phyloP scores from a whole-genome alignment of 805 yeast species.

The Saccharomycopsis amapae region DNA sequence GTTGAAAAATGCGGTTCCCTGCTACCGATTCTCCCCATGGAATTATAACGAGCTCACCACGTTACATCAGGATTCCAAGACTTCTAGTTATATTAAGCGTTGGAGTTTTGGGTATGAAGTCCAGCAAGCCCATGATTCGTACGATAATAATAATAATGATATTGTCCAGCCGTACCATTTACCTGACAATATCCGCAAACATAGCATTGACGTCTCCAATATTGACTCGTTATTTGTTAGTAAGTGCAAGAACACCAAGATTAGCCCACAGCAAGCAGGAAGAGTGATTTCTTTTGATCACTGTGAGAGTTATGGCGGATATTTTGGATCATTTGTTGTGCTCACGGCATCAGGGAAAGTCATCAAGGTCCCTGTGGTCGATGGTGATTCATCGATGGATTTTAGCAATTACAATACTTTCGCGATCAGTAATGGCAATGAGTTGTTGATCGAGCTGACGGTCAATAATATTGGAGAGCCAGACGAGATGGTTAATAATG shows the following conservation, averaged over 20 bases:
- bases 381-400: constrained; percentile 7
- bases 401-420: constrained; percentile 15
- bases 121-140: constrained; percentile 3
- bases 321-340: constrained; percentile 13
- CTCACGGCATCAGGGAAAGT: constrained; percentile 15
- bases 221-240: constrained; percentile 57
- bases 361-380: constrained; percentile 7
- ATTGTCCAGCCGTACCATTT: too few species aligned
- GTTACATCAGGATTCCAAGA: constrained; percentile 11
- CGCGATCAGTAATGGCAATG: constrained; percentile 3
- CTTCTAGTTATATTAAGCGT: constrained; percentile 14
- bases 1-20: constrained; percentile 8
- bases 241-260: constrained; percentile 10
- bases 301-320: constrained; percentile 8
- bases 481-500: background rate
- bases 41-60: constrained; percentile 12
- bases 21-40: constrained; percentile 15
- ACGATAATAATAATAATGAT: constrained; percentile 11
- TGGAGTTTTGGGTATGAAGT: constrained; percentile 1
- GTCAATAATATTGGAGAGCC: background rate
- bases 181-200: too few species aligned
- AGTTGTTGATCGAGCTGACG: background rate
- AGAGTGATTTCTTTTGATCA: constrained; percentile 17
- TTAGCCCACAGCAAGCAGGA: background rate
- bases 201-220: constrained; percentile 61